Evolutionary conservation across 2,329 filamentous ascomycete species (phyloP), one percentile per base, ranked within the genome.

Genomic region (Sarocladium kiliense): DNA sequence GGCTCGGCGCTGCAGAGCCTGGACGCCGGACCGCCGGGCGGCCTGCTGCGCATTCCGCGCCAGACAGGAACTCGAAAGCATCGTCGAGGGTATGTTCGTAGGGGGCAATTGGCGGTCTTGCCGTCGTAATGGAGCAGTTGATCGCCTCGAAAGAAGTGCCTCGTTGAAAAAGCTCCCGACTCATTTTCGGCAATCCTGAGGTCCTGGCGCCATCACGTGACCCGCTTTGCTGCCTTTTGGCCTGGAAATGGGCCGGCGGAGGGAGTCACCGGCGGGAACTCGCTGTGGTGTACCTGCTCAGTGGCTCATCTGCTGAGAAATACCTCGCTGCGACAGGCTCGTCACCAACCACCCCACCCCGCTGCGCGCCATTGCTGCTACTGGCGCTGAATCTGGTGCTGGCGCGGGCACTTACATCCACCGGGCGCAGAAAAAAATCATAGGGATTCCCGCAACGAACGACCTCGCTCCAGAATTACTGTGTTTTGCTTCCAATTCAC

Each of bases 11-110:
- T 76, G 76, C 58, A 73, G 69, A 61, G 74, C 69, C 70, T 74
- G 73, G 68, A 81, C 81, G 72, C 80, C 79, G 66, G 77, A 77
- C 71, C 77, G 74, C 64, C 80, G 78, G 66, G 77, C 72, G 66
- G 79, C 78, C 71, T 82, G 76, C 75, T 81, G 78, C 71, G 78
- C 76, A 71, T 74, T 77, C 75, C 77, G 76, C 68, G 78, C 75
- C 70, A 84, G 74, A 73, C 78, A 76, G 69, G 80, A 78, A 79
- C 79, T 78, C 72, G 80, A 81, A 72, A 84, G 77, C 81, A 84
- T 84, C 68, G 76, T 84, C 66, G 77, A 71, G 74, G 74, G 73
- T 73, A 70, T 73, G 74, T 77, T 77, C 77, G 74, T 75, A 75
- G 75, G 75, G 74, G 50, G 50, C 50, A 75, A 79, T 80, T 76